Evolutionary conservation across 1,284 basidiomycete genomes (phyloP), one percentile per base, ranked within the genome.

Genomic region (Trichosporon faecale): DNA sequence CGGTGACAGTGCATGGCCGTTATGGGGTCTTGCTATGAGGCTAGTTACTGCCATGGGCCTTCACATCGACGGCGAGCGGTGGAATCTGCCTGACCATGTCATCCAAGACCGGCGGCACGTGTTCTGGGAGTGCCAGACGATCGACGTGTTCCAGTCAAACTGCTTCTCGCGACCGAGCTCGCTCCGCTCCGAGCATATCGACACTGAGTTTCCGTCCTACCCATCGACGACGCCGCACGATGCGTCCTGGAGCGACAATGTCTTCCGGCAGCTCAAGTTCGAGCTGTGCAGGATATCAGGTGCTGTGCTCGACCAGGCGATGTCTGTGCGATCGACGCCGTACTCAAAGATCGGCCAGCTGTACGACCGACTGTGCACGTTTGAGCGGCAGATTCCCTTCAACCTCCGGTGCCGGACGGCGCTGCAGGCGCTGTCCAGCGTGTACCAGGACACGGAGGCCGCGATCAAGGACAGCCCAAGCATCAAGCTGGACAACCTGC

Each of bases 51-150:
- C 72, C 12, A 82, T 82, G 80, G 80, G 80, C 0, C 57, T 81
- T 66, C 80, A 83, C 67, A 74, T 79, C 6, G 81, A 83, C 70
- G 81, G 81, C 1, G 72, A 71, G 27, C 71, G 76, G 9, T 83
- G 81, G 81, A 78, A 78, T 44, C 72, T 83, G 5, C 75, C 77
- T 0, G 64, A 67, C 11, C 73, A 79, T 8, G 75, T 78, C 0
- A 75, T 78, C 1, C 75, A 81, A 61, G 80, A 81, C 61, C 70
- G 80, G 31, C 70, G 77, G 65, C 70, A 69, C 14, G 73, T 77
- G 9, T 77, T 77, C 64, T 77, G 76, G 76, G 75, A 77, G 64
- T 73, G 69, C 40, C 75, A 76, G 44, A 72, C 76, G 4, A 73
- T 75, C 35, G 76, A 77, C 44, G 70, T 76, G 5, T 77, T 77